These are phyloP conservation scores for Tolypocladium ophioglossoides DNA, from an alignment of 2,329 filamentous ascomycete species.

Conservation along the genomic window DNA sequence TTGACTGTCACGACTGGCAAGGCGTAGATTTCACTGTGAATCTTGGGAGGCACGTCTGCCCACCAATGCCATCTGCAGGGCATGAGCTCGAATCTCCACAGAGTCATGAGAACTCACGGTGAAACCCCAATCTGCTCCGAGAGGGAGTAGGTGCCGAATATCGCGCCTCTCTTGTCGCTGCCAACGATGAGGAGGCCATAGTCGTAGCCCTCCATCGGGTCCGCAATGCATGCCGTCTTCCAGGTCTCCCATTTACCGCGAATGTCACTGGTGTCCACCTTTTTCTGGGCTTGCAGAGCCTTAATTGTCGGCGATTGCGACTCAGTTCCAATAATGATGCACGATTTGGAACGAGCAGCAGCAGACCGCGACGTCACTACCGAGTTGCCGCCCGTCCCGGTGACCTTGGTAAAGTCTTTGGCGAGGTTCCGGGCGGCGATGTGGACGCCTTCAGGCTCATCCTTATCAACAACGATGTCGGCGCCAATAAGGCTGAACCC, in stretches of 20 bases:
- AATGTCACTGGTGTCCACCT: conserved; percentile 11
- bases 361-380: conserved; percentile 2
- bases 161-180: conserved; percentile 47
- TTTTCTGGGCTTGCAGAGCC: conserved; percentile 6
- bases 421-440: conserved; percentile 22
- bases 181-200: conserved; percentile 45
- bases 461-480: conserved; percentile 17
- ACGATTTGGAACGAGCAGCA: conserved; percentile 2
- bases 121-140: conserved; percentile 53
- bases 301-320: conserved; percentile 10
- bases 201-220: conserved; percentile 29
- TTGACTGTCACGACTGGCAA: conserved; percentile 17
- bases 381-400: conserved; percentile 5
- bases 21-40: conserved; percentile 37
- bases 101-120: conserved; percentile 19
- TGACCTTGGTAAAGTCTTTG: conserved; percentile 16
- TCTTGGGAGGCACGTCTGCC: conserved; percentile 42
- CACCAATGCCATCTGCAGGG: conserved; percentile 42
- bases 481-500: conserved; percentile 18
- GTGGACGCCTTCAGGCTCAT: conserved; percentile 19
- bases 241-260: conserved; percentile 46
- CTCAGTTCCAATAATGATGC: conserved; percentile 13
- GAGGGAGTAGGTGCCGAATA: conserved; percentile 49
- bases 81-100: background rate
- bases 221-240: conserved; percentile 33